phyloP scores from a whole-genome alignment of 2,329 filamentous ascomycete species.

The Cladophialophora bantiana region DNA sequence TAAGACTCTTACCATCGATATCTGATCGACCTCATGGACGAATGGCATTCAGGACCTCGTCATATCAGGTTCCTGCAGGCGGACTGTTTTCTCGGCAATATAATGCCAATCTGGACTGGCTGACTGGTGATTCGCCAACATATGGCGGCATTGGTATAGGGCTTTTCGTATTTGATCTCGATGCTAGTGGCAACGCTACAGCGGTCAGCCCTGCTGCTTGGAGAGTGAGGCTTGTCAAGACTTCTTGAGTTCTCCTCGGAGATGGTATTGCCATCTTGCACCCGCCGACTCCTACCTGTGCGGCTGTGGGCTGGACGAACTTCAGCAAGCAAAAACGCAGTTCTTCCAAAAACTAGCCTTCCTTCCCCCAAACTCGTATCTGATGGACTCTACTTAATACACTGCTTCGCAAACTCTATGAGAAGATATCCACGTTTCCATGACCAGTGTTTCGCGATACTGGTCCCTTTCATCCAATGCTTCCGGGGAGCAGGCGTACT shows the following conservation, averaged over 20 bases:
- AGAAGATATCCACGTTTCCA: not conserved
- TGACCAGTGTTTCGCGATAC: not conserved
- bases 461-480: no score
- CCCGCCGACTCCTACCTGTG: not conserved
- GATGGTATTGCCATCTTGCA: not conserved
- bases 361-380: not conserved
- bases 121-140: constrained; percentile 35
- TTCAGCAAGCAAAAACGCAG: not conserved
- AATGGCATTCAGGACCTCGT: constrained; percentile 17
- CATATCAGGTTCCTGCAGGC: not conserved
- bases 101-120: constrained; percentile 22
- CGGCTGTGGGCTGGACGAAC: not conserved
- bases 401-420: no score
- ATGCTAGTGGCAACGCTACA: constrained; percentile 37
- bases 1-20: constrained; percentile 40
- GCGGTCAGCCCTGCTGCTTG: constrained; percentile 37
- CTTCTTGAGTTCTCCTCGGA: constrained; percentile 4
- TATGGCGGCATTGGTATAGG: constrained; percentile 41
- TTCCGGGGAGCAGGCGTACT: no score
- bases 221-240: constrained; percentile 34
- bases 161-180: constrained; percentile 44
- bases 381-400: not conserved
- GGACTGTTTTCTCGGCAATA: constrained; percentile 2
- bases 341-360: not conserved
- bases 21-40: constrained; percentile 12